Evolutionary conservation across 495 filamentous ascomycete genomes (phyloP).

Genomic region (Penicillium paxilli): DNA sequence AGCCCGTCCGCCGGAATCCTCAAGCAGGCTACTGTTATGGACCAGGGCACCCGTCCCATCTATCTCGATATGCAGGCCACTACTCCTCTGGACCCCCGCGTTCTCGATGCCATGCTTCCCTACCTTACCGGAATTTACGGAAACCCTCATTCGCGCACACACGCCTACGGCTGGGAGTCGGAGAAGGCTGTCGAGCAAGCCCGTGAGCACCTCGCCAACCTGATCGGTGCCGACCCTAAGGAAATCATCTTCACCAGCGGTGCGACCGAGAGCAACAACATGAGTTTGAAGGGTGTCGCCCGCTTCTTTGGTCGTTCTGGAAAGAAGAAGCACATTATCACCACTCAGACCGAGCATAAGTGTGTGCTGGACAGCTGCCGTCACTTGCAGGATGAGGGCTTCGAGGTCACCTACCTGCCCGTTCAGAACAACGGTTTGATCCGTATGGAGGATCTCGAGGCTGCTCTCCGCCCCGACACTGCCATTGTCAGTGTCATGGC

Average conservation of each 20-base stretch:
- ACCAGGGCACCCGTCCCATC: slow-evolving; percentile 90
- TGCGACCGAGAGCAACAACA: slow-evolving; percentile 98
- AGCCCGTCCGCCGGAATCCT: slow-evolving; percentile 85
- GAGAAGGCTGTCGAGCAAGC: slow-evolving; percentile 90
- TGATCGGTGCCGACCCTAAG: slow-evolving; percentile 94
- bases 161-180: slow-evolving; percentile 98
- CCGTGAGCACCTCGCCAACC: slow-evolving; percentile 73
- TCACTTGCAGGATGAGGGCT: slow-evolving; percentile 95
- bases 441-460: slow-evolving; percentile 82
- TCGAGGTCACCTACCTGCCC: slow-evolving; percentile 91
- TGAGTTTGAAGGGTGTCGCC: slow-evolving; percentile 98
- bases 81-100: slow-evolving; percentile 91
- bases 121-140: slow-evolving; percentile 92
- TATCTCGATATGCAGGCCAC: slow-evolving; percentile 99
- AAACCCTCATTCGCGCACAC: slow-evolving; percentile 95
- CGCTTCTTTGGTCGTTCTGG: slow-evolving; percentile 88
- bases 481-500: slow-evolving; percentile 95
- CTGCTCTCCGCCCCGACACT: slow-evolving; percentile 88
- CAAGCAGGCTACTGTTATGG: slow-evolving; percentile 90
- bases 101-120: slow-evolving; percentile 95
- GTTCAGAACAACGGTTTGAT: slow-evolving; percentile 83
- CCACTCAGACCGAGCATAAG: slow-evolving; percentile 97
- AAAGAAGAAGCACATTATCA: slow-evolving; percentile 99
- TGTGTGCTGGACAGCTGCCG: slow-evolving; percentile 96
- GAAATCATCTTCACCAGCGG: slow-evolving; percentile 99